Evolutionary conservation across 352 stramenopile species (phyloP), one percentile per base, ranked within the genome.

Genomic region (Albugo laibachii): DNA sequence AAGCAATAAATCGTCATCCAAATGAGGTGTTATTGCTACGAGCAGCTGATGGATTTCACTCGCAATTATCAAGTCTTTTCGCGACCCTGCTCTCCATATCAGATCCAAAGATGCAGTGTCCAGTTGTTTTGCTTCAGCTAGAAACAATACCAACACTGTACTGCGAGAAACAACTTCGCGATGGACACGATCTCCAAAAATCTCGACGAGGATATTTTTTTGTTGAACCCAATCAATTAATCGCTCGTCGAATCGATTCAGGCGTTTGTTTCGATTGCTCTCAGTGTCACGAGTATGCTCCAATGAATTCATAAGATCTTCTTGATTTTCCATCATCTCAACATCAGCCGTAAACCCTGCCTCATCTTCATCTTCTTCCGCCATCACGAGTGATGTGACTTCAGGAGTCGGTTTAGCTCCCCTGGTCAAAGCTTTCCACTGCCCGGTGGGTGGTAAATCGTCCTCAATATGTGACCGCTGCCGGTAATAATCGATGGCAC

Each of bases 401-500:
- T 89, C 70, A 1, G 80, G 80, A 5, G 75, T 61, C 15, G 77
- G 77, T 0, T 62, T 60, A 35, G 80, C 66, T 24, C 80, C 80
- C 56, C 80, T 83, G 10, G 71, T 67, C 15, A 73, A 86, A 4
- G 73, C 61, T 16, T 94, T 60, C 93, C 93, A 98, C 45, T 94
- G 88, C 21, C 63, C 58, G 19, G 61, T 66, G 8, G 89, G 87
- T 4, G 95, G 95, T 27, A 96, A 54, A 14, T 68, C 81, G 53
- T 98, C 89, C 61, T 98, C 91, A 45, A 92, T 73, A 49, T 83
- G 69, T 2, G 86, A 97, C 59, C 97, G 94, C 54, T 98, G 91
- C 59, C 98, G 92, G 61, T 99, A 99, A 61, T 99, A 99, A 61
- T 98, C 93, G 54, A 98, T 92, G 63, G 98, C 95, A 55, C 97